These are phyloP conservation scores for Zalerion maritima DNA, from an alignment of 495 filamentous ascomycete genomes.

Conservation along the genomic window DNA sequence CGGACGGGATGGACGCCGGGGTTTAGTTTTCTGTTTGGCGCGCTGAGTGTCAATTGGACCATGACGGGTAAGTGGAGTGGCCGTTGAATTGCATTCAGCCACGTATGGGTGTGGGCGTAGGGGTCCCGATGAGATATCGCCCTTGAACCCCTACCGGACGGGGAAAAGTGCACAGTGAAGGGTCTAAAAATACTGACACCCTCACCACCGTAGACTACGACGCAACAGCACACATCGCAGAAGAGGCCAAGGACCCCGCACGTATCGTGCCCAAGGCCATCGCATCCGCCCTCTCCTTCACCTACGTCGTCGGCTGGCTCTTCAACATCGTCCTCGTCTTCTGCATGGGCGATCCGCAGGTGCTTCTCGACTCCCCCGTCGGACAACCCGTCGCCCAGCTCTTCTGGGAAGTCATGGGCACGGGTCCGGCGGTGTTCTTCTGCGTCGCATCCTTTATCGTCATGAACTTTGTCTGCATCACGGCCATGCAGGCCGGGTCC, in stretches of 20 bases:
- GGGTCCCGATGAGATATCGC: too few species aligned
- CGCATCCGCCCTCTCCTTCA: conserved; percentile 41
- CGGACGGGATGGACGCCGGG: conserved; percentile 50
- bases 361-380: conserved; percentile 30
- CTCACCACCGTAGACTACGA: conserved; percentile 24
- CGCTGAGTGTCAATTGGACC: conserved; percentile 54
- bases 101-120: too few species aligned
- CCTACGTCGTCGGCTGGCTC: conserved; percentile 43
- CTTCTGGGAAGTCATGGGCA: conserved; percentile 47
- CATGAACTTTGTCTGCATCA: conserved; percentile 44
- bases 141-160: background rate
- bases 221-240: conserved; percentile 45
- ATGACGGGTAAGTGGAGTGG: too few species aligned
- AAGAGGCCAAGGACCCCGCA: conserved; percentile 46
- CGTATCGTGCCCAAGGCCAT: conserved; percentile 47
- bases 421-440: conserved; percentile 42
- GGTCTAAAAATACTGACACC: background rate
- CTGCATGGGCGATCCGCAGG: conserved; percentile 39
- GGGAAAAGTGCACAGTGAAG: too few species aligned
- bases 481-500: conserved; percentile 45
- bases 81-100: too few species aligned
- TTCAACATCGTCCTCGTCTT: conserved; percentile 51
- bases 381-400: conserved; percentile 50
- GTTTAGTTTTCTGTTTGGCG: conserved; percentile 57
- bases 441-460: conserved; percentile 45